Conservation (phyloP, 1,284 basidiomycete genomes). For the Trichosporon asahii region DNA sequence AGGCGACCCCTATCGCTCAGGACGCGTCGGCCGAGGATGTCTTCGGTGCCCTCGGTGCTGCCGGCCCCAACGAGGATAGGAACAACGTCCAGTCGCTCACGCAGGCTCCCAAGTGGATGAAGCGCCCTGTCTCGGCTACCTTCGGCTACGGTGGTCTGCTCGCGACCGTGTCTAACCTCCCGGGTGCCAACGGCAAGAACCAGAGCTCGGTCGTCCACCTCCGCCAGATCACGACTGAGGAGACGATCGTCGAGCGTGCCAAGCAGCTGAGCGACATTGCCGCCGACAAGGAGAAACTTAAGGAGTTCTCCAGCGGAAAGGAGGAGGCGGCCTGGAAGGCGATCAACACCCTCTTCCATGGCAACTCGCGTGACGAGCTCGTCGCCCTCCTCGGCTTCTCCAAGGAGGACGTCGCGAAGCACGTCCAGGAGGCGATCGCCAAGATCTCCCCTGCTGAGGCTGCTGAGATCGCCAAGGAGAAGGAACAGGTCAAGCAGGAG, state of each 20-base stretch:
- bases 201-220: constrained; percentile 77
- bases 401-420: constrained; percentile 74
- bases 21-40: constrained; percentile 51
- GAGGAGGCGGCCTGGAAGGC: constrained; percentile 79
- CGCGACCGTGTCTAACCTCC: constrained; percentile 70
- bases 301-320: constrained; percentile 62
- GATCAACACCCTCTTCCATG: constrained; percentile 79
- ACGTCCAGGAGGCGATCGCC: constrained; percentile 77
- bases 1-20: constrained; percentile 35
- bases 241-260: constrained; percentile 72
- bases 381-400: constrained; percentile 90
- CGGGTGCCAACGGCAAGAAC: constrained; percentile 66
- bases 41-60: constrained; percentile 66
- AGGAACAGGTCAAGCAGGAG: constrained; percentile 57
- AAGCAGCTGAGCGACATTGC: constrained; percentile 67
- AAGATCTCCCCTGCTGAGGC: constrained; percentile 55
- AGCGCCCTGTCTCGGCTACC: constrained; percentile 72
- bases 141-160: constrained; percentile 94
- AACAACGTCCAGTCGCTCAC: constrained; percentile 66
- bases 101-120: constrained; percentile 94
- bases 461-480: constrained; percentile 68
- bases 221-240: constrained; percentile 73
- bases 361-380: constrained; percentile 84
- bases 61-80: constrained; percentile 59
- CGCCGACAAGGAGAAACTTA: constrained; percentile 59